A percentile compares a stretch with the other conserved stretches of the same genome.
Evolutionary conservation across 1,284 basidiomycete genomes (phyloP).

Genomic region (Schizophyllum commune): DNA sequence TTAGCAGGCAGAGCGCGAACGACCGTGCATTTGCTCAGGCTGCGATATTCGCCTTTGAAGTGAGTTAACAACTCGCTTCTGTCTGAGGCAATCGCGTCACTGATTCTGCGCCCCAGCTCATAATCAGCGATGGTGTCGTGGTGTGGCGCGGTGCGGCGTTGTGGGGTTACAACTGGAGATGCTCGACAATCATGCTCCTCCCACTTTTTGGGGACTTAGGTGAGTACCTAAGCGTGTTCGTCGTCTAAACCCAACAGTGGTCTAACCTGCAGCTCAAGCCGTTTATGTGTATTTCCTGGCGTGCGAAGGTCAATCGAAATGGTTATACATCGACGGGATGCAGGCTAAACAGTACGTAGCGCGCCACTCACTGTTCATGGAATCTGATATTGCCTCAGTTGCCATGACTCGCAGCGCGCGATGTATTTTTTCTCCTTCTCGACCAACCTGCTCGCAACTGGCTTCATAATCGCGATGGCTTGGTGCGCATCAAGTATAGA

Average conservation of each 20-base stretch:
- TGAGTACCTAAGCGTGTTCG: neutral
- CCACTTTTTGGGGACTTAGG: conserved; percentile 1
- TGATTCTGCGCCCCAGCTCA: neutral
- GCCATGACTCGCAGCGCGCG: neutral
- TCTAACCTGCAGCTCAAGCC: neutral
- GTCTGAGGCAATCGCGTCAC: neutral
- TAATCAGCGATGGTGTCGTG: conserved; percentile 5
- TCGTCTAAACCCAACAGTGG: no score
- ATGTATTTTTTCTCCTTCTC: neutral
- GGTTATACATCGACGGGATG: neutral
- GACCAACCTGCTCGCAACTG: conserved; percentile 5
- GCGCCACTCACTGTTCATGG: no score
- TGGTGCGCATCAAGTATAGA: conserved; percentile 1
- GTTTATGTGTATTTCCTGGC: conserved; percentile 1
- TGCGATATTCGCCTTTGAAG: neutral
- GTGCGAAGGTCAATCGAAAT: neutral
- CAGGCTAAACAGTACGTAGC: neutral
- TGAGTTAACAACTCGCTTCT: neutral
- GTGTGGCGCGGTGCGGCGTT: conserved; percentile 4
- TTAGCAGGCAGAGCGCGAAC: neutral
- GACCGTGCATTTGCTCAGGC: neutral
- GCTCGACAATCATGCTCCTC: neutral
- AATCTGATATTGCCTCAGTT: neutral
- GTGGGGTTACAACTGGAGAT: neutral
- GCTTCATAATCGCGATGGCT: conserved; percentile 4